A percentile compares a stretch with the other conserved stretches of the same genome.
phyloP scores from a whole-genome alignment of 164 flowering plant species.

The Vitis vinifera region ASM3070453v1 NC_081822.1:8469001-8469500 shows the following conservation, averaged over 20 bases:
- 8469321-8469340: not conserved
- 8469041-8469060: not conserved
- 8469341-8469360: not conserved
- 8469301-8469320: conserved; percentile 20
- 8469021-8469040: not conserved
- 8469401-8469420: not conserved
- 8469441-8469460: conserved; percentile 1
- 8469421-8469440: not conserved
- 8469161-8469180: conserved; percentile 2
- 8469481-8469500: not conserved
- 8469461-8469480: not conserved
- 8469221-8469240: conserved; percentile 27
- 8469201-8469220: conserved; percentile 20
- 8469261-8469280: conserved; percentile 3
- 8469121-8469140: conserved; percentile 14
- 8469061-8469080: not conserved
- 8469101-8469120: conserved; percentile 29
- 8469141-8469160: conserved; percentile 15
- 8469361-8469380: too few species aligned
- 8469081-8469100: conserved; percentile 8
- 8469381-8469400: too few species aligned
- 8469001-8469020: not conserved
- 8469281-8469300: conserved; percentile 25
- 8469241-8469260: conserved; percentile 25
- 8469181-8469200: conserved; percentile 2